Conservation (phyloP, 768 basidiomycete genomes). For the Tricholomella constricta region DNA sequence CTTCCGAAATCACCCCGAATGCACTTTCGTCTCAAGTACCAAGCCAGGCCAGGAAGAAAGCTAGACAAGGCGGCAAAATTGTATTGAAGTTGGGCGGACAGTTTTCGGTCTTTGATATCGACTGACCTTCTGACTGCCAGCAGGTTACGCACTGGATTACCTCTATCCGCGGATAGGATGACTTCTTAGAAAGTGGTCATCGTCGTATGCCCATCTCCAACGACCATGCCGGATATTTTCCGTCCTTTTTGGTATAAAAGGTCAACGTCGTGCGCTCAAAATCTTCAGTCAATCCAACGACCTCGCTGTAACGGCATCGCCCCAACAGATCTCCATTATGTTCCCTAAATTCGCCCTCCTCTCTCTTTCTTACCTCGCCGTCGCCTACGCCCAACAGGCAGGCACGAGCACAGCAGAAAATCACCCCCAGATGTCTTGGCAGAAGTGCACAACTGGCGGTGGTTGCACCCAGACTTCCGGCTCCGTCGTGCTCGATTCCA, state of each 20-base stretch:
- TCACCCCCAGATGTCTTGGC: no score
- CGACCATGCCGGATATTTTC: constrained; percentile 4
- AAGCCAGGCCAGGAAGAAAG: constrained; percentile 1
- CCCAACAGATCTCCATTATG: constrained; percentile 23
- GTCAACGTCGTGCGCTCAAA: not conserved
- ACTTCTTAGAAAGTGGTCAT: not conserved
- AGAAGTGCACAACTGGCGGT: constrained; percentile 44
- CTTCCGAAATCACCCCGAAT: no score
- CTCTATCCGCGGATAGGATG: not conserved
- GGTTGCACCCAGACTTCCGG: constrained; percentile 41
- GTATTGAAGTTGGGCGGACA: not conserved
- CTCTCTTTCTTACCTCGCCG: constrained; percentile 41
- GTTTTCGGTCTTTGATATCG: constrained; percentile 1
- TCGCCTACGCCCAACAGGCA: constrained; percentile 53
- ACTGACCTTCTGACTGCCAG: not conserved
- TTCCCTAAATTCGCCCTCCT: constrained; percentile 42
- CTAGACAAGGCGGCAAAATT: not conserved
- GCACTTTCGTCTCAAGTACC: no score
- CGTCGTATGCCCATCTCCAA: no score
- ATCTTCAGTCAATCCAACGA: not conserved
- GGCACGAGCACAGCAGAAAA: constrained; percentile 45
- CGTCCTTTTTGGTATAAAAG: constrained; percentile 2
- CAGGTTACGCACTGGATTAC: not conserved
- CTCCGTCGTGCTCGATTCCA: constrained; percentile 51
- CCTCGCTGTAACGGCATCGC: not conserved